phyloP scores from a whole-genome alignment of 257 asterid species.

The Nicotiana knightiana region DNA sequence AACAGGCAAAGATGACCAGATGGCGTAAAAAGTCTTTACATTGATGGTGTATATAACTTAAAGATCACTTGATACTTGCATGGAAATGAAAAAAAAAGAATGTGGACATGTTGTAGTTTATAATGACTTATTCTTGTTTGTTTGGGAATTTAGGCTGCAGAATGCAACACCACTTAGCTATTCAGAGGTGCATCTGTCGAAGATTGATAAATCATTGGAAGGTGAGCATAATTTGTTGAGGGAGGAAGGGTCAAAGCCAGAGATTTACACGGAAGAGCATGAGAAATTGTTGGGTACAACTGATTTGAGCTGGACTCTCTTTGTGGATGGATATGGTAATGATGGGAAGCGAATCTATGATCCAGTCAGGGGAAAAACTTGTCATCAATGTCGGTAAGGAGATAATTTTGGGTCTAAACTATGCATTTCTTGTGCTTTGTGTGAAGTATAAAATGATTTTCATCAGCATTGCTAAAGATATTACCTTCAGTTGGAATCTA shows the following conservation, averaged over 20 bases:
- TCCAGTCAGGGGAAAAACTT: slow-evolving; percentile 73
- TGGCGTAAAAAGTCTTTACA: too few species aligned
- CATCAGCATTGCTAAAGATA: background rate
- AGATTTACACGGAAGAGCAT: slow-evolving; percentile 81
- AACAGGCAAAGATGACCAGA: too few species aligned
- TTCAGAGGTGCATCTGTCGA: slow-evolving; percentile 38
- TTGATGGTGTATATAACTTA: too few species aligned
- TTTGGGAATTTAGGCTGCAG: slow-evolving; percentile 61
- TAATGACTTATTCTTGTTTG: background rate
- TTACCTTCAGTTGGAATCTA: background rate
- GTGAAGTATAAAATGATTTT: background rate
- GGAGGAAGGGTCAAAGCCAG: slow-evolving; percentile 70
- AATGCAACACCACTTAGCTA: slow-evolving; percentile 68
- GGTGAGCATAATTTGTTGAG: slow-evolving; percentile 31
- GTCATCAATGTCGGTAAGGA: slow-evolving; percentile 92
- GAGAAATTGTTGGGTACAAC: slow-evolving; percentile 78
- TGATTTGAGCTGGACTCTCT: slow-evolving; percentile 68
- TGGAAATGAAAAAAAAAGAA: background rate
- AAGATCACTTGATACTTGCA: background rate
- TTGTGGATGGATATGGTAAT: slow-evolving; percentile 80
- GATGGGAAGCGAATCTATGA: slow-evolving; percentile 92
- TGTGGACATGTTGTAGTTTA: background rate
- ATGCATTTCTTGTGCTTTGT: background rate
- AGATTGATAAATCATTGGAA: slow-evolving; percentile 32
- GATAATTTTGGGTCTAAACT: background rate